Evolutionary conservation across 129 eudicot genomes (phyloP), one percentile per base, ranked within the genome.

Genomic region (Pulicaria dysenterica): DNA sequence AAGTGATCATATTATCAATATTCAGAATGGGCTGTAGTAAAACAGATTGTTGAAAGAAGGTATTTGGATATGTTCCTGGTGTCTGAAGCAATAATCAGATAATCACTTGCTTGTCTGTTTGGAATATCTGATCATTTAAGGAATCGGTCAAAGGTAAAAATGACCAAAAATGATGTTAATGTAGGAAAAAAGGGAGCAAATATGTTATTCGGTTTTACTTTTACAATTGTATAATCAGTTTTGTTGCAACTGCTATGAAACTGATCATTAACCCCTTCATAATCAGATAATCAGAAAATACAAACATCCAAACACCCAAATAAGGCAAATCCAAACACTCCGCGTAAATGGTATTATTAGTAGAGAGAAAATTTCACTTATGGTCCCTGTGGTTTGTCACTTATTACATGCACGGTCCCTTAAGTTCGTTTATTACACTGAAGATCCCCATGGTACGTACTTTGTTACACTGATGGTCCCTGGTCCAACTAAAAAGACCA

Each of bases 321-420:
- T n/a, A n/a, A n/a, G n/a, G n/a, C n/a, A n/a, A n/a, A n/a, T 49
- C 64, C 16, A 17, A 61, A 61, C 47, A 39, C 47, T 47, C 31
- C 5, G 4, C 31, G 2, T n/a, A 39, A 19, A 45, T 41, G 57
- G 57, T 31, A 67, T 31, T 50, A 19, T 45, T 19, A 59, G n/a
- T n/a, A n/a, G n/a, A n/a, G n/a, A n/a, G n/a, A n/a, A n/a, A n/a
- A n/a, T n/a, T n/a, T n/a, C n/a, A n/a, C n/a, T n/a, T n/a, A n/a
- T n/a, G n/a, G n/a, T n/a, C n/a, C n/a, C n/a, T n/a, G n/a, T n/a
- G n/a, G n/a, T n/a, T n/a, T n/a, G n/a, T n/a, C n/a, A n/a, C n/a
- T n/a, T n/a, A n/a, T n/a, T n/a, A n/a, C n/a, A n/a, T n/a, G n/a
- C n/a, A n/a, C n/a, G n/a, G n/a, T n/a, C n/a, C n/a, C n/a, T n/a